These are phyloP conservation scores for Xylaria sp. DNA, from an alignment of 2,329 filamentous ascomycete species.

Conservation along the genomic window DNA sequence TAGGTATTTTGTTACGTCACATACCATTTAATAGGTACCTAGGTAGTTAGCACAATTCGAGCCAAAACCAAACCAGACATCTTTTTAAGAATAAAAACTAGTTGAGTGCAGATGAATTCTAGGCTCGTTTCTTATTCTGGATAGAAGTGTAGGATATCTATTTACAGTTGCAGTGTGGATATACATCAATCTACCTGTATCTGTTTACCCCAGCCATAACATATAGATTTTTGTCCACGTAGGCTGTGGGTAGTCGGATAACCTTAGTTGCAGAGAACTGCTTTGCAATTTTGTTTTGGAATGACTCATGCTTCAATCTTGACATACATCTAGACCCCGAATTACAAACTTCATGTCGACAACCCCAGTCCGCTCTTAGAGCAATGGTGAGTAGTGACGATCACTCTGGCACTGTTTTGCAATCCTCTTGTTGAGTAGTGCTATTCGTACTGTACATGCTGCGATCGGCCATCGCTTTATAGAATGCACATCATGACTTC, in stretches of 20 bases:
- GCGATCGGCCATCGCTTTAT: conserved; percentile 2
- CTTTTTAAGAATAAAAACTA: neutral
- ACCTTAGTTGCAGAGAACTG: neutral
- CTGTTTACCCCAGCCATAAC: neutral
- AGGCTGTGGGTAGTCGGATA: conserved; percentile 2
- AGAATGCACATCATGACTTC: conserved; percentile 14
- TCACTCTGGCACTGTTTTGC: neutral
- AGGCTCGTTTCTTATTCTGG: neutral
- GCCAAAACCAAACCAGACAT: neutral
- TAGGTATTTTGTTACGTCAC: conserved; percentile 11
- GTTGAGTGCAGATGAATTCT: neutral
- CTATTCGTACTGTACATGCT: neutral
- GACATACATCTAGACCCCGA: conserved; percentile 1
- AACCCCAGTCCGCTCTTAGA: neutral
- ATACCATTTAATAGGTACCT: too few species aligned
- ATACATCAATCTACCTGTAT: neutral
- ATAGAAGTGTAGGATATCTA: neutral
- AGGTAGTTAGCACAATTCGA: neutral
- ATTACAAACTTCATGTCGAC: neutral
- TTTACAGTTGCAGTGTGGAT: neutral
- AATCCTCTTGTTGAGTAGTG: neutral
- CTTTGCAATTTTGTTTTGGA: conserved; percentile 5
- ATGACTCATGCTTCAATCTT: conserved; percentile 24
- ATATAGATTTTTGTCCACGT: conserved; percentile 6
- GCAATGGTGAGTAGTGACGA: neutral